A percentile compares a stretch with the other conserved stretches of the same genome.
Conservation (phyloP, 179 eudicot species). For the Beta corolliflora region DNA sequence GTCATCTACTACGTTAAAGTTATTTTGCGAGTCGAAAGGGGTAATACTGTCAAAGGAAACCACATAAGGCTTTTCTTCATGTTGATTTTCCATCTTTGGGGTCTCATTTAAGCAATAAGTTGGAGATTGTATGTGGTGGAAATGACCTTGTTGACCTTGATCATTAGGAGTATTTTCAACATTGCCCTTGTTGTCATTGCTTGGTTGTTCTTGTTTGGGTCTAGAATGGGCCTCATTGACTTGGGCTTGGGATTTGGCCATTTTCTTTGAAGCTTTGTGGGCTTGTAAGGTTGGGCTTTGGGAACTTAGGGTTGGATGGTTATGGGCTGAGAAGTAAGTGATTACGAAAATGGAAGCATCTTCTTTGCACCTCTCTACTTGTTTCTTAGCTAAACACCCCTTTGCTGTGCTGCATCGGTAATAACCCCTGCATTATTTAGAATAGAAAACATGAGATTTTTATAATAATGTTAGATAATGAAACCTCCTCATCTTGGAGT, state of each 20-base stretch:
- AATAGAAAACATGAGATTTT: background rate
- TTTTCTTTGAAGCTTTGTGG: background rate
- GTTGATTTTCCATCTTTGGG: slow-evolving; percentile 5
- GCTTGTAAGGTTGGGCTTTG: slow-evolving; percentile 6
- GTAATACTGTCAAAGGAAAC: slow-evolving; percentile 33
- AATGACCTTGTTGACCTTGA: slow-evolving; percentile 13
- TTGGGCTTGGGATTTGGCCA: slow-evolving; percentile 7
- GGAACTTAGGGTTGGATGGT: slow-evolving; percentile 47
- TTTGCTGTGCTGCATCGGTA: slow-evolving; percentile 48
- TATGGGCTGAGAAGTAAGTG: slow-evolving; percentile 65
- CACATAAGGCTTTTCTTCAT: slow-evolving; percentile 40
- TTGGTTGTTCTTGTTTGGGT: slow-evolving; percentile 21
- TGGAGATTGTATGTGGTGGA: slow-evolving; percentile 13
- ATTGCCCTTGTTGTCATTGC: slow-evolving; percentile 1
- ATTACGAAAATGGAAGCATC: slow-evolving; percentile 44
- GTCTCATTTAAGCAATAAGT: slow-evolving; percentile 3
- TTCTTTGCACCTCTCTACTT: slow-evolving; percentile 50
- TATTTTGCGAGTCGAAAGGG: slow-evolving; percentile 21
- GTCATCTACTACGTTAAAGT: slow-evolving; percentile 11
- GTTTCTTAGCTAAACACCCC: slow-evolving; percentile 45
- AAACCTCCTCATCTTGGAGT: no score
- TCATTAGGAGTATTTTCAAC: slow-evolving; percentile 10
- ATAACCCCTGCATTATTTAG: slow-evolving; percentile 48
- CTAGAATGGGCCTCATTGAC: slow-evolving; percentile 1
- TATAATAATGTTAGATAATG: no score